These are phyloP conservation scores for Russula olivacea DNA, from an alignment of 768 basidiomycete genomes.

Conservation along the genomic window DNA sequence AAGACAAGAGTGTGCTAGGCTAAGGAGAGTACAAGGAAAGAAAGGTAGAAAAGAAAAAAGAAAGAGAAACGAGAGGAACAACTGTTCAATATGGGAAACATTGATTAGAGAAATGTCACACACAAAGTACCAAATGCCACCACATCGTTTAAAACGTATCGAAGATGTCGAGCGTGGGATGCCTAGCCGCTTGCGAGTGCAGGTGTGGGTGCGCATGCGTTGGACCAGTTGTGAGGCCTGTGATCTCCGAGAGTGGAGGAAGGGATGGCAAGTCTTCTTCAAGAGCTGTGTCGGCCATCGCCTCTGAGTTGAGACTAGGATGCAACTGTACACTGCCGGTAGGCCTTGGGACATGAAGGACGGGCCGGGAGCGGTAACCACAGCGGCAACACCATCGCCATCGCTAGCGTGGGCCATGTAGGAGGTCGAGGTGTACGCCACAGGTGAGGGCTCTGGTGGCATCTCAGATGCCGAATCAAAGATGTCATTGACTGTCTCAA, in stretches of 20 bases:
- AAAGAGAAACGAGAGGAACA: neutral
- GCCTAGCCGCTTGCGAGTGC: constrained; percentile 2
- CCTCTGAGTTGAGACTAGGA: constrained; percentile 14
- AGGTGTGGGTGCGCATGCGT: constrained; percentile 13
- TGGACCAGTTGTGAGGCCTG: too few species aligned
- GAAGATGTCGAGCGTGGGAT: constrained; percentile 27
- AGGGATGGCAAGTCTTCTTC: constrained; percentile 2
- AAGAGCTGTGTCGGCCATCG: constrained; percentile 19
- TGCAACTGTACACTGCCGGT: constrained; percentile 8
- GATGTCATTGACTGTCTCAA: constrained; percentile 32
- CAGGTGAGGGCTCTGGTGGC: neutral
- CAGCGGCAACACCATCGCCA: neutral
- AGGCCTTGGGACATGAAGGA: constrained; percentile 1
- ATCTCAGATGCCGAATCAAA: constrained; percentile 22
- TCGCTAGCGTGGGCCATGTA: neutral
- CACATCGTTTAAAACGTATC: constrained; percentile 22
- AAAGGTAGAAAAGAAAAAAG: too few species aligned
- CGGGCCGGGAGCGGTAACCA: too few species aligned
- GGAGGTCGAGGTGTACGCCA: neutral
- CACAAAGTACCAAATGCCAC: neutral
- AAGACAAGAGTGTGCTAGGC: too few species aligned
- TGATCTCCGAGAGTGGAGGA: constrained; percentile 12
- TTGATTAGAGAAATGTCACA: neutral
- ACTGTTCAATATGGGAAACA: neutral
- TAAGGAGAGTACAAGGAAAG: neutral